phyloP scores from a whole-genome alignment of 106 monocot species.

The Dioscorea zingiberensis region DNA sequence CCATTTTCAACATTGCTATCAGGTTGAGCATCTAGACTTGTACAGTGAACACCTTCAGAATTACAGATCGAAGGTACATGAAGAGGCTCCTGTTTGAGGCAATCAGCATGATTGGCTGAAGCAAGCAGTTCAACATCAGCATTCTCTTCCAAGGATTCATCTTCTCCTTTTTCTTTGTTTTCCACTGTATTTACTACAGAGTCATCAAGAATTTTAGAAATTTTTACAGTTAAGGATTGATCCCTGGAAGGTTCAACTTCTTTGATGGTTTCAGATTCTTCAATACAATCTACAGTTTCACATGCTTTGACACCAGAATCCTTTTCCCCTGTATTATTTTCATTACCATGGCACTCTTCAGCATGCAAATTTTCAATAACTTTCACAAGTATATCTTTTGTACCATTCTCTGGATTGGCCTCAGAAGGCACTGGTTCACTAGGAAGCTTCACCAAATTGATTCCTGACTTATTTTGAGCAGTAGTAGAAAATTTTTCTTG shows the following conservation, averaged over 20 bases:
- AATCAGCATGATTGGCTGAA: constrained; percentile 1
- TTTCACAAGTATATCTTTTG: not conserved
- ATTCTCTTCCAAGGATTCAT: constrained; percentile 4
- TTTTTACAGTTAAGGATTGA: not conserved
- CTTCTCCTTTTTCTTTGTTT: constrained; percentile 3
- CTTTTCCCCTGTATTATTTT: not conserved
- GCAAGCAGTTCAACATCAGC: not conserved
- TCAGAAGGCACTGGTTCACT: constrained; percentile 1
- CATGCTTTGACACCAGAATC: constrained; percentile 7
- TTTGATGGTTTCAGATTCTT: constrained; percentile 4
- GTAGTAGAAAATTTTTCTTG: constrained; percentile 5
- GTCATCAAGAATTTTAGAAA: constrained; percentile 9
- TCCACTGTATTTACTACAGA: constrained; percentile 4
- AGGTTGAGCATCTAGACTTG: constrained; percentile 6
- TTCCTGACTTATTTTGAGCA: constrained; percentile 3
- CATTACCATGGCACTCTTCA: constrained; percentile 9
- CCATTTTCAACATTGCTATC: constrained; percentile 16
- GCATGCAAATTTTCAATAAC: not conserved
- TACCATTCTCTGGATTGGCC: constrained; percentile 4
- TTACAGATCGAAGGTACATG: constrained; percentile 5
- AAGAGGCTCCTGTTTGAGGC: constrained; percentile 1
- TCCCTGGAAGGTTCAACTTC: constrained; percentile 2
- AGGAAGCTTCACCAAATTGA: not conserved
- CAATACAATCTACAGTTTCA: not conserved
- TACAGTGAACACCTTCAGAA: constrained; percentile 7